Percentiles rank a stretch among this genome's conserved stretches.
Evolutionary conservation across 768 basidiomycete genomes (phyloP).

Genomic region (Naganishia vaughanmartiniae): DNA sequence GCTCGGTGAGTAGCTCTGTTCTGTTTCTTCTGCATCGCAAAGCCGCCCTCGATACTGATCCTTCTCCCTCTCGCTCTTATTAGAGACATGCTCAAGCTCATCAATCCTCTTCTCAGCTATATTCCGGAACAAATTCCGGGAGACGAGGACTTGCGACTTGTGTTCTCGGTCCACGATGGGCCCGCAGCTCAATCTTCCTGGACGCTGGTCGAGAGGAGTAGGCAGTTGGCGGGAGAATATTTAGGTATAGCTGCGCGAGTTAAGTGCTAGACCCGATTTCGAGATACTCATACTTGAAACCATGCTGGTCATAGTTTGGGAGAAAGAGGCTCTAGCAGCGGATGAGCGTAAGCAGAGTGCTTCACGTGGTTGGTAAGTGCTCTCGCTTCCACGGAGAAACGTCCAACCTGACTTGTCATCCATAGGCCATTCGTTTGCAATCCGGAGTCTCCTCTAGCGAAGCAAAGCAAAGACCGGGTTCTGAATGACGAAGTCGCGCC

Average conservation of each 20-base stretch:
- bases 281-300: no score
- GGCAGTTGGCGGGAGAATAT: not conserved
- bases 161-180: conserved; percentile 23
- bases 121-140: conserved; percentile 13
- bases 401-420: not conserved
- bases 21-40: not conserved
- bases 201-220: conserved; percentile 18
- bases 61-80: not conserved
- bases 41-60: not conserved
- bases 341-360: not conserved
- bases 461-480: conserved; percentile 1
- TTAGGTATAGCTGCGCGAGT: not conserved
- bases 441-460: conserved; percentile 16
- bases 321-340: not conserved
- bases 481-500: conserved; percentile 10
- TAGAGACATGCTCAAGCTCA: not conserved
- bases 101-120: conserved; percentile 8
- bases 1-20: not conserved
- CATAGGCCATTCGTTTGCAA: conserved; percentile 21
- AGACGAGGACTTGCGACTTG: conserved; percentile 12
- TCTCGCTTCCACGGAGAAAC: not conserved
- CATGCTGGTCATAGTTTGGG: conserved; percentile 3
- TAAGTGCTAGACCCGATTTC: no score
- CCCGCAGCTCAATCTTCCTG: conserved; percentile 13
- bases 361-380: conserved; percentile 25